Evolutionary conservation across 225 moss, liverwort and hornwort genomes (phyloP).

Genomic region (Antitrichia curtipendula): DNA sequence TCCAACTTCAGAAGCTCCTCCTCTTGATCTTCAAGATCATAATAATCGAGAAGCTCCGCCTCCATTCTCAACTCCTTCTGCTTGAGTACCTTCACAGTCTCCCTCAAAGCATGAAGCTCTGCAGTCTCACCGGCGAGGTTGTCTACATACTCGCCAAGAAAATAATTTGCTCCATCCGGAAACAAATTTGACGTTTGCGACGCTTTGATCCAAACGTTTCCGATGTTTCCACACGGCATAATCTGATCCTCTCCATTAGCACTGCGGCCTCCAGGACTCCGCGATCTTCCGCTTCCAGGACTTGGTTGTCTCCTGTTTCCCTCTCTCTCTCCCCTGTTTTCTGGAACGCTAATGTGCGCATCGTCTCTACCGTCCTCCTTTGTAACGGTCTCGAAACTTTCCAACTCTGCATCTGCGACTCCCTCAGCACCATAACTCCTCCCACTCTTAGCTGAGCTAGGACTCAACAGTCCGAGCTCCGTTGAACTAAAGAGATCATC

Average conservation of each 20-base stretch:
- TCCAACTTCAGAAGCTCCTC: constrained; percentile 46
- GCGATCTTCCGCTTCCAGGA: constrained; percentile 16
- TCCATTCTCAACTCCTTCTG: constrained; percentile 63
- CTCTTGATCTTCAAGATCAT: constrained; percentile 23
- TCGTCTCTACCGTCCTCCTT: not conserved
- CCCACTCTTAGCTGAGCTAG: not conserved
- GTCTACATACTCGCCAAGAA: constrained; percentile 60
- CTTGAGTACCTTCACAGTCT: constrained; percentile 44
- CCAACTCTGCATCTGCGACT: not conserved
- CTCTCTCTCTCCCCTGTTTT: constrained; percentile 4
- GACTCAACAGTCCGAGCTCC: constrained; percentile 19
- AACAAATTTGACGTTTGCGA: constrained; percentile 18
- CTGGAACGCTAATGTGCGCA: not conserved
- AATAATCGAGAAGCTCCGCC: constrained; percentile 54
- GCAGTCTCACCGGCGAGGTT: constrained; percentile 51
- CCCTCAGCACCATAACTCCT: constrained; percentile 15
- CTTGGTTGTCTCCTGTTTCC: constrained; percentile 9
- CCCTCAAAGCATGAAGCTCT: constrained; percentile 55
- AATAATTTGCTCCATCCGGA: constrained; percentile 32
- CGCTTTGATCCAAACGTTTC: not conserved
- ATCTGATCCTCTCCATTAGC: constrained; percentile 33
- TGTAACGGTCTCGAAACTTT: not conserved
- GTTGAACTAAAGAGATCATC: constrained; percentile 36
- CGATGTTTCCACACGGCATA: constrained; percentile 8
- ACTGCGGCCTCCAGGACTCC: constrained; percentile 7